Evolutionary conservation across 1,139 yeast species (phyloP), one percentile per base, ranked within the genome.

Genomic region (Kurtzmaniella quercitrusa): DNA sequence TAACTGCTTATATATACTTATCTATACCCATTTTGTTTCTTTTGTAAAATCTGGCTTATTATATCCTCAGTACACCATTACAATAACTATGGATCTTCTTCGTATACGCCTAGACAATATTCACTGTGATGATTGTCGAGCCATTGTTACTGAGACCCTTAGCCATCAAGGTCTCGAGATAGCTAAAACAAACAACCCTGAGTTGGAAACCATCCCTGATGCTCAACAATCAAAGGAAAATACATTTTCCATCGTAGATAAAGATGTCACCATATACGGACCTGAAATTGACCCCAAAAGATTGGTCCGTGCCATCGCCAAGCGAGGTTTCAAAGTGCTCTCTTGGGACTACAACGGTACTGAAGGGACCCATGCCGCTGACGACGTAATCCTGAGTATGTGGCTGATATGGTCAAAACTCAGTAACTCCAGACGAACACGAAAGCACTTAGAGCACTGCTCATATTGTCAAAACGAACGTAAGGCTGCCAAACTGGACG

Each of bases 51-150:
- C 23, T 21, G 23, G 8, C 8, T 8, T 21, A 11, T 27, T 10
- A 5, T 12, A 27, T 27, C 31, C 31, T 10, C 7, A 8, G 7
- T 23, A 23, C 25, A 23, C 25, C 34, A n/a, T n/a, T 10, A 27
- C 36, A 5, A 5, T 9, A 14, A 31, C 8, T 3, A 64, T 66
- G 70, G 62, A 65, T 38, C 57, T 52, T 18, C 53, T 71, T 37
- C 53, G 49, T 14, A 42, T 71, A 5, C 50, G 55, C 18, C 55
- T 77, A 21, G 60, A 65, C 12, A 78, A 79, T 48, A 63, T 79
- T 25, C 85, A 80, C 53, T 80, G 85, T 53, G 63, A 60, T 10
- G 73, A 72, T 38, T 79, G 84, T 54, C 77, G 70, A 48, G 48
- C 52, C 1, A 58, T 71, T 1, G 63, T 79, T 37, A 46, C 55